phyloP scores from a whole-genome alignment of 176 grass and related monocot species.

The Pontederia crassipes region DNA sequence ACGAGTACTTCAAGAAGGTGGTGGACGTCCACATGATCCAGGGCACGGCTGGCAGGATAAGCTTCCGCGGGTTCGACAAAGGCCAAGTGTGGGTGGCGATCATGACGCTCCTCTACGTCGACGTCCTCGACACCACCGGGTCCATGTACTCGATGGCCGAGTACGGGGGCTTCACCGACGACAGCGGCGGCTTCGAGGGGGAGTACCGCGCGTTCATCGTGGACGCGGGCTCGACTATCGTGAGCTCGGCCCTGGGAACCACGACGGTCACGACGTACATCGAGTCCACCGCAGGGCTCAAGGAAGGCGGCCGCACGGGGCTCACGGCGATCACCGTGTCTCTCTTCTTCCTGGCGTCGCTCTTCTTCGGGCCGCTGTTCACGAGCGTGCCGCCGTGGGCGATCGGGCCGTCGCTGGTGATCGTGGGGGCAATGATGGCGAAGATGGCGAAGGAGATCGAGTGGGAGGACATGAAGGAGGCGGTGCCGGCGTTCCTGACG shows the following conservation, averaged over 20 bases:
- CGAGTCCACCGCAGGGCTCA: conserved; percentile 8
- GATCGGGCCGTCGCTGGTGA: conserved; percentile 19
- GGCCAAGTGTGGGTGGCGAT: conserved; percentile 5
- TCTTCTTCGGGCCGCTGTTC: conserved; percentile 12
- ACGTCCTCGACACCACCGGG: conserved; percentile 17
- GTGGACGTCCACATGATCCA: conserved; percentile 10
- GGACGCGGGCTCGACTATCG: conserved; percentile 8
- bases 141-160: conserved; percentile 18
- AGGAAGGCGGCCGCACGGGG: conserved; percentile 6
- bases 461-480: conserved; percentile 14
- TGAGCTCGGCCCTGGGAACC: conserved; percentile 1
- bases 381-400: conserved; percentile 20
- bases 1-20: conserved; percentile 15
- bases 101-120: conserved; percentile 10
- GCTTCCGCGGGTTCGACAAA: conserved; percentile 7
- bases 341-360: not conserved
- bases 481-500: conserved; percentile 17
- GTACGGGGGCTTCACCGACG: conserved; percentile 15
- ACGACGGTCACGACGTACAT: conserved; percentile 17
- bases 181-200: conserved; percentile 11
- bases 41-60: conserved; percentile 10
- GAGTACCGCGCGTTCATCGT: conserved; percentile 13
- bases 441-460: conserved; percentile 17
- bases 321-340: conserved; percentile 11
- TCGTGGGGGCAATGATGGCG: conserved; percentile 18